Conservation (phyloP, 768 basidiomycete species). For the Mycena polygramma region DNA sequence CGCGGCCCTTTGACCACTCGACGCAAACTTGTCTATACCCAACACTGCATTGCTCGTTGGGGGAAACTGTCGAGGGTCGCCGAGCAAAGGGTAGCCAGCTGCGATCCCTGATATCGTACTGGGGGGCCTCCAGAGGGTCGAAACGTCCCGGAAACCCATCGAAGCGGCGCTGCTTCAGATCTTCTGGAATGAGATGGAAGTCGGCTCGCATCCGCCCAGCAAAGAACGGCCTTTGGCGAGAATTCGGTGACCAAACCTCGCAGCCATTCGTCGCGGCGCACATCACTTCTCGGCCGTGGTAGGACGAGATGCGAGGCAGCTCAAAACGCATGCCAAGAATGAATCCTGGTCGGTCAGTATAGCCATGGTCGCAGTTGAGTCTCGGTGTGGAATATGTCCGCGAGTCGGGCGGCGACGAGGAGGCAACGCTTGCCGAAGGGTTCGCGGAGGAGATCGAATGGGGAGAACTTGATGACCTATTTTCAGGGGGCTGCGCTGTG, state of each 20-base stretch:
- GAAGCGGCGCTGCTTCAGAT: background rate
- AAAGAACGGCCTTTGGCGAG: background rate
- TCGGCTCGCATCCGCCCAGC: background rate
- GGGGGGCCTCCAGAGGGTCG: no score
- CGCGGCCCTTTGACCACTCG: no score
- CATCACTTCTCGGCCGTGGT: background rate
- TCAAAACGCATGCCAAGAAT: background rate
- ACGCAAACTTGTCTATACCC: no score
- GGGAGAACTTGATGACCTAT: no score
- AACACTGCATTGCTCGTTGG: no score
- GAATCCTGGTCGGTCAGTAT: background rate
- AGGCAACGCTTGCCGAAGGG: background rate
- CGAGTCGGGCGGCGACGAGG: no score
- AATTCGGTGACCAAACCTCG: constrained; percentile 7
- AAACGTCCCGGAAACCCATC: background rate
- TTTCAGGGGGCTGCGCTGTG: no score
- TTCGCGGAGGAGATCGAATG: background rate
- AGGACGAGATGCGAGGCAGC: background rate
- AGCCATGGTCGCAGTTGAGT: background rate
- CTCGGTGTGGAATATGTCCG: background rate
- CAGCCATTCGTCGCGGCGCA: no score
- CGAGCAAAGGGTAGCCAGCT: no score
- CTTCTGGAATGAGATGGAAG: background rate
- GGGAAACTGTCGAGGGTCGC: no score
- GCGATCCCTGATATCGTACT: no score